Conservation (phyloP, 176 grass and related monocot species). For the Oryza glumipatula region DNA sequence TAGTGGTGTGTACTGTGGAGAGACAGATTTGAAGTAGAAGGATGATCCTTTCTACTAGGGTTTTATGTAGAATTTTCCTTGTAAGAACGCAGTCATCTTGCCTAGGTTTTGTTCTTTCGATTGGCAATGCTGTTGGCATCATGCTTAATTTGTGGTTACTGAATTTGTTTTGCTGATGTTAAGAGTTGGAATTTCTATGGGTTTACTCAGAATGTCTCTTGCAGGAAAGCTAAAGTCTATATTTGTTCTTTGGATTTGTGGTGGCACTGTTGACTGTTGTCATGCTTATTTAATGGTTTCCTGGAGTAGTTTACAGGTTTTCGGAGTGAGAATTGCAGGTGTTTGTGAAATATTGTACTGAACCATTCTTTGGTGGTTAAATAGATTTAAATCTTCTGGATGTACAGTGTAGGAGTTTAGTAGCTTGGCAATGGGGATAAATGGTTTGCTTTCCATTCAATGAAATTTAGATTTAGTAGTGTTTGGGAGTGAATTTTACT, state of each 20-base stretch:
- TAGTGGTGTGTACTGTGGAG: neutral
- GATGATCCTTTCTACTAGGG: neutral
- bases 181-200: neutral
- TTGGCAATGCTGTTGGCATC: constrained; percentile 9
- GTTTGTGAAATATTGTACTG: neutral
- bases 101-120: constrained; percentile 5
- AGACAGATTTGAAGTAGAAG: neutral
- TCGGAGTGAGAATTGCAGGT: neutral
- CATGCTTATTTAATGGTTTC: neutral
- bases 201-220: neutral
- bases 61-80: neutral
- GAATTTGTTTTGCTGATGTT: neutral
- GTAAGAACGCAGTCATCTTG: neutral
- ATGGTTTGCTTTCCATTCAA: neutral
- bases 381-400: neutral
- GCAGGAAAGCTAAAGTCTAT: neutral
- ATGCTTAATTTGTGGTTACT: neutral
- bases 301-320: neutral
- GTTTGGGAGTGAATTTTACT: constrained; percentile 4
- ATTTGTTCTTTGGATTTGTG: neutral
- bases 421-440: neutral
- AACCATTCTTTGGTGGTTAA: neutral
- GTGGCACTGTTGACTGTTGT: neutral
- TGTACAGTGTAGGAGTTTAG: neutral
- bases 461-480: neutral